These are phyloP conservation scores for Eragrostis curvula DNA, from an alignment of 176 grass and related monocot species.

Conservation along the genomic window DNA sequence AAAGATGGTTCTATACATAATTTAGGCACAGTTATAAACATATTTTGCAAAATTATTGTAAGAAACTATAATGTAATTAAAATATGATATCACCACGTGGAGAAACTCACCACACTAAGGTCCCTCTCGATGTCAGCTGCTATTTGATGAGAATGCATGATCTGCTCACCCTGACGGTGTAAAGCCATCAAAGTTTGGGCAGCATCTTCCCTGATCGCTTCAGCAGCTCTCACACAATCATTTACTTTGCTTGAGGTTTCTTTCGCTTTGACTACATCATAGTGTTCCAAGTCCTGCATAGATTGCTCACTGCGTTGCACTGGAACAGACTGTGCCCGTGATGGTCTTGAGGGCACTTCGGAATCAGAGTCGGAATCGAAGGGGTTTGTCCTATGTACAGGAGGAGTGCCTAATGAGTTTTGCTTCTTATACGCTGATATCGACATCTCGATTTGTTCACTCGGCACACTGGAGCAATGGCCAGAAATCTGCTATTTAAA, in stretches of 20 bases:
- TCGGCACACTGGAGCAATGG: conserved; percentile 11
- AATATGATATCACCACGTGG: not conserved
- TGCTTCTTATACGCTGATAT: conserved; percentile 59
- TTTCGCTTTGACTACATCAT: conserved; percentile 59
- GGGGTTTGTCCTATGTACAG: conserved; percentile 61
- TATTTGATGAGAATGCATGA: conserved; percentile 65
- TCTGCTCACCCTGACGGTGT: conserved; percentile 94
- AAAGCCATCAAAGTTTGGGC: conserved; percentile 69
- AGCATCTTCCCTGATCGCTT: conserved; percentile 91
- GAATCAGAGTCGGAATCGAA: conserved; percentile 83
- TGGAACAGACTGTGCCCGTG: conserved; percentile 61
- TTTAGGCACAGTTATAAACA: conserved; percentile 6
- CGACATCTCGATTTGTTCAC: conserved; percentile 47
- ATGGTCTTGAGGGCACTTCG: conserved; percentile 49
- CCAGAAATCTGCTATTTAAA: conserved; percentile 21
- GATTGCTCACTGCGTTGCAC: conserved; percentile 50
- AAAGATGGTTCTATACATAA: conserved; percentile 11
- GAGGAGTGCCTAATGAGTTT: conserved; percentile 46
- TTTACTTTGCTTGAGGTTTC: conserved; percentile 78
- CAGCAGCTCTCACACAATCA: conserved; percentile 83
- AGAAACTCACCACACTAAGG: conserved; percentile 78
- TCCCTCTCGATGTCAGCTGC: conserved; percentile 82
- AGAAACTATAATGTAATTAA: not conserved
- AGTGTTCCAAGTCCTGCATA: conserved; percentile 79
- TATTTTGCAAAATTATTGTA: not conserved